Percentiles rank a stretch among this genome's conserved stretches.
Evolutionary conservation across 208 protist species (phyloP).

Genomic region (Crithidia brevicula): DNA sequence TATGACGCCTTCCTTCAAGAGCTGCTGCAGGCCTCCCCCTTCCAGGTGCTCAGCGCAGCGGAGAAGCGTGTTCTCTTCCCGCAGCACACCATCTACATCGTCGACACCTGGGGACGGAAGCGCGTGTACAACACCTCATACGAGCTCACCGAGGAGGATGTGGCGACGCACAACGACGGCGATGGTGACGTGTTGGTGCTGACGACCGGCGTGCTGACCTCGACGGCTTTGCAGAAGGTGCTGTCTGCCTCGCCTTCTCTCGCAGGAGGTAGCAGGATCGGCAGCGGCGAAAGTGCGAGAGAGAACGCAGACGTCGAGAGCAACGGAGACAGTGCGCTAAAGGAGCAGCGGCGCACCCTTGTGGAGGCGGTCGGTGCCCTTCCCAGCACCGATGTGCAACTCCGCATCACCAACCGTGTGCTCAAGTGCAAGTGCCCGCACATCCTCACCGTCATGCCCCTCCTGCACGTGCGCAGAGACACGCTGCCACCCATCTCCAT

Average conservation of each 20-base stretch:
- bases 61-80: constrained; percentile 82
- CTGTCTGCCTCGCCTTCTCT: constrained; percentile 10
- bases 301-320: too few relatives aligned
- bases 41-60: constrained; percentile 58
- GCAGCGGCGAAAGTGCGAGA: background rate
- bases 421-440: constrained; percentile 93
- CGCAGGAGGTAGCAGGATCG: background rate
- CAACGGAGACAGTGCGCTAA: too few relatives aligned
- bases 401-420: constrained; percentile 74
- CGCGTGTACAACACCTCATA: constrained; percentile 47
- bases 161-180: constrained; percentile 50
- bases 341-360: background rate
- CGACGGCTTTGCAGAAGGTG: constrained; percentile 29
- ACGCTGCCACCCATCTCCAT: constrained; percentile 60
- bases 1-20: constrained; percentile 75
- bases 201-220: constrained; percentile 55
- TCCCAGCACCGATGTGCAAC: constrained; percentile 58
- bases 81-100: constrained; percentile 38
- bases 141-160: constrained; percentile 44
- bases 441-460: constrained; percentile 82
- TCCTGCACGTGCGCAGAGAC: constrained; percentile 63
- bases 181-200: constrained; percentile 89
- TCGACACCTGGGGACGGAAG: constrained; percentile 37
- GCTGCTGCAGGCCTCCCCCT: constrained; percentile 82
- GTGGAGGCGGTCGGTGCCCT: background rate